A percentile compares a stretch with the other conserved stretches of the same genome.
phyloP scores from a whole-genome alignment of 208 protist genomes.

The Acanthamoeba lugdunensis region DNA sequence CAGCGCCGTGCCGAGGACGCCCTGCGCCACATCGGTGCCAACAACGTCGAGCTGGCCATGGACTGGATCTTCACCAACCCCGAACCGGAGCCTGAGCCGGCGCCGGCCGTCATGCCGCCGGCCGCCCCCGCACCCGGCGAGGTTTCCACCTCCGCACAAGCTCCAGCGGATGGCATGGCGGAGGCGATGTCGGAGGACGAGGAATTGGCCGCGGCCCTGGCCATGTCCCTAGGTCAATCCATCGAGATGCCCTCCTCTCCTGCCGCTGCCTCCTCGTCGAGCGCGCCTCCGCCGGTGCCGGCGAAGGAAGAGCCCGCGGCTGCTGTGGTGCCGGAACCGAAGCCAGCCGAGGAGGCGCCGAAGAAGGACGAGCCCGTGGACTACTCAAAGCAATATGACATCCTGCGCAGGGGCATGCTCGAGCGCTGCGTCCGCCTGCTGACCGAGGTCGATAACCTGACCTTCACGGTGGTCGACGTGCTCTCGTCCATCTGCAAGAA shows the following conservation, averaged over 20 bases:
- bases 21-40: slow-evolving; percentile 52
- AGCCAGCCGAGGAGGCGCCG: background rate
- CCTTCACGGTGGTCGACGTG: slow-evolving; percentile 18
- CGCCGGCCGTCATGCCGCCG: slow-evolving; percentile 17
- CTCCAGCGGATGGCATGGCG: background rate
- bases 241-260: background rate
- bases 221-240: slow-evolving; percentile 57
- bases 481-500: slow-evolving; percentile 66
- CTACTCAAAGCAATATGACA: slow-evolving; percentile 51
- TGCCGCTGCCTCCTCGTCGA: background rate
- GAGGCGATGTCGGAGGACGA: slow-evolving; percentile 53
- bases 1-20: slow-evolving; percentile 55
- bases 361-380: slow-evolving; percentile 31
- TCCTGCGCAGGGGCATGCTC: slow-evolving; percentile 56
- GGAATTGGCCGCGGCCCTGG: slow-evolving; percentile 65
- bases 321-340: background rate
- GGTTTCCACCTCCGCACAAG: background rate
- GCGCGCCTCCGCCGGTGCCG: background rate
- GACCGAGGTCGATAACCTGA: slow-evolving; percentile 53
- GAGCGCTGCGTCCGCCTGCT: slow-evolving; percentile 37
- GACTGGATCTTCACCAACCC: slow-evolving; percentile 73
- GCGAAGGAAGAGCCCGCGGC: slow-evolving; percentile 15
- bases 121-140: background rate
- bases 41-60: slow-evolving; percentile 60
- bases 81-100: slow-evolving; percentile 33